Evolutionary conservation across 2,329 filamentous ascomycete species (phyloP).

Genomic region (Aphanoascus verrucosus): DNA sequence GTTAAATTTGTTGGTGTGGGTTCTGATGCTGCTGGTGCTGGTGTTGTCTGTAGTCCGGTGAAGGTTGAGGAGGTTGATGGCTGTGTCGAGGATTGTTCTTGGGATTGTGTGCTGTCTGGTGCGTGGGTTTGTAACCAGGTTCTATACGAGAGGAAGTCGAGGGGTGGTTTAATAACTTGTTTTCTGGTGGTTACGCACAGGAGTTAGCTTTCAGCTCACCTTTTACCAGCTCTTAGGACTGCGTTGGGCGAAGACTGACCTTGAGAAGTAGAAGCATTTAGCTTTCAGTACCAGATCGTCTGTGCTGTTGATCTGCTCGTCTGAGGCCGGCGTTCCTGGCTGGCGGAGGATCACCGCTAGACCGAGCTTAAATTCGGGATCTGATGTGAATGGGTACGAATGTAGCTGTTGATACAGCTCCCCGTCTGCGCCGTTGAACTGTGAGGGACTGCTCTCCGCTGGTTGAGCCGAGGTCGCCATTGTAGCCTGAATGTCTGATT

Average conservation of each 20-base stretch:
- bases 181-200: conserved; percentile 28
- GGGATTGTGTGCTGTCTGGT: background rate
- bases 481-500: background rate
- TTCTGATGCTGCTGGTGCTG: background rate
- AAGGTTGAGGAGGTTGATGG: background rate
- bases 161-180: conserved; percentile 9
- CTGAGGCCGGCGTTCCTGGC: conserved; percentile 28
- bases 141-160: conserved; percentile 12
- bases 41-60: background rate
- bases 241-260: conserved; percentile 25
- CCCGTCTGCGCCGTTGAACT: background rate
- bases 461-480: background rate
- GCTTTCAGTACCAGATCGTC: conserved; percentile 37
- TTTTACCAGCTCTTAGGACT: background rate
- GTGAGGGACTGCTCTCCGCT: background rate
- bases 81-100: background rate
- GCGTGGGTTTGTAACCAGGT: conserved; percentile 7
- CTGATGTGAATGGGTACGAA: conserved; percentile 32
- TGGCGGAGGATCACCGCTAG: conserved; percentile 39
- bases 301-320: conserved; percentile 29
- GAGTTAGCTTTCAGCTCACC: conserved; percentile 22
- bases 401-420: conserved; percentile 26
- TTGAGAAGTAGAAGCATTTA: conserved; percentile 40
- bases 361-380: conserved; percentile 39
- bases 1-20: background rate